These are phyloP conservation scores for Xylaria telfairii DNA, from an alignment of 495 filamentous ascomycete species.

Conservation along the genomic window DNA sequence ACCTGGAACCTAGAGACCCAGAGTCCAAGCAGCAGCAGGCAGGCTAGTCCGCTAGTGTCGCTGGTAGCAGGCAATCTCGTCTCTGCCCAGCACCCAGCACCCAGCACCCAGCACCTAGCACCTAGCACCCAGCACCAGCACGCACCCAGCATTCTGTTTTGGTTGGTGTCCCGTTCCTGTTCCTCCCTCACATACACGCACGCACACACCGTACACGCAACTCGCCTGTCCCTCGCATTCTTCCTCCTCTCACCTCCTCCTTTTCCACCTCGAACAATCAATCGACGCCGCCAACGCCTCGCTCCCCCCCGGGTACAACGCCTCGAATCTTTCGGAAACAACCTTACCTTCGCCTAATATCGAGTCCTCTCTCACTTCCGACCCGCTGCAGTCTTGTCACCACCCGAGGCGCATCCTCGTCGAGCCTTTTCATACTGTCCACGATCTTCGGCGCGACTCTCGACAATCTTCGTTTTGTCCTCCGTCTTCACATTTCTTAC, in stretches of 20 bases:
- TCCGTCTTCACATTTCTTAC: slow-evolving; percentile 25
- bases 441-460: slow-evolving; percentile 31
- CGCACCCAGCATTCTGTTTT: slow-evolving; percentile 27
- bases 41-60: slow-evolving; percentile 10
- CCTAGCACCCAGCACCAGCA: slow-evolving; percentile 11
- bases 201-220: slow-evolving; percentile 34
- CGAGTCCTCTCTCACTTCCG: slow-evolving; percentile 33
- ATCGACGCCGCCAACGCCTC: slow-evolving; percentile 34
- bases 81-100: slow-evolving; percentile 18
- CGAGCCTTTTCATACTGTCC: slow-evolving; percentile 12
- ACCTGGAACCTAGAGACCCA: background rate
- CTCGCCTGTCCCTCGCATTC: slow-evolving; percentile 24
- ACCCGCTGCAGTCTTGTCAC: slow-evolving; percentile 33
- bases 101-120: slow-evolving; percentile 21
- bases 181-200: slow-evolving; percentile 42
- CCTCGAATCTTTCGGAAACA: slow-evolving; percentile 36
- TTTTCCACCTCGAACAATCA: slow-evolving; percentile 36
- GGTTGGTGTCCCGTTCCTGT: slow-evolving; percentile 41
- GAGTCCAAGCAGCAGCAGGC: background rate
- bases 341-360: slow-evolving; percentile 35
- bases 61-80: slow-evolving; percentile 28
- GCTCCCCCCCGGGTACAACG: slow-evolving; percentile 19
- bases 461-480: slow-evolving; percentile 29
- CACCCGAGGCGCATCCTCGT: slow-evolving; percentile 37
- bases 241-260: slow-evolving; percentile 34